A percentile compares a stretch with the other conserved stretches of the same genome.
Evolutionary conservation across 2,329 filamentous ascomycete species (phyloP).

Genomic region (Botrytis squamosa): DNA sequence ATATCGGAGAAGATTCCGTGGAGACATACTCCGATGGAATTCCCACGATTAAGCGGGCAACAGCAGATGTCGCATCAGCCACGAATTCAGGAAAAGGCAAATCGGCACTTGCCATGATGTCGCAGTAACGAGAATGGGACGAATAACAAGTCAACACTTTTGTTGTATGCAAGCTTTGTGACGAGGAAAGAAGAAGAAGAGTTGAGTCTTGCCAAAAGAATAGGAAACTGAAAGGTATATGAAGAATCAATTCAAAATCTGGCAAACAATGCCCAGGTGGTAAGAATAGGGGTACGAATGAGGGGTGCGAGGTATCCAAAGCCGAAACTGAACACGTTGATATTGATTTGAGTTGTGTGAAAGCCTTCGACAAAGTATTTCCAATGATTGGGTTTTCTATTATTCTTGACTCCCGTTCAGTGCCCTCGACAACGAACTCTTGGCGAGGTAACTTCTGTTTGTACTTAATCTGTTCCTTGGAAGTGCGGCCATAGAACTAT

Average conservation of each 20-base stretch:
- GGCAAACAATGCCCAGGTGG: background rate
- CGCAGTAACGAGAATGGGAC: background rate
- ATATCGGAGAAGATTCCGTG: background rate
- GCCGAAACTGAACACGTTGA: background rate
- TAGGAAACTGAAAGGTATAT: background rate
- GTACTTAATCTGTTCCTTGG: too few relatives aligned
- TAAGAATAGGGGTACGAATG: background rate
- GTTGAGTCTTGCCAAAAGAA: background rate
- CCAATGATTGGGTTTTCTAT: background rate
- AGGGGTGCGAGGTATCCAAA: background rate
- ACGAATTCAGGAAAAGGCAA: background rate
- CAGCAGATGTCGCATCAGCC: background rate
- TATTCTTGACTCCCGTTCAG: background rate
- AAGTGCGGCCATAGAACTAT: background rate
- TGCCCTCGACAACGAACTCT: background rate
- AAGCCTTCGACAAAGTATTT: background rate
- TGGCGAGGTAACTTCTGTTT: background rate
- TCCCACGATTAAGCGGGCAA: background rate
- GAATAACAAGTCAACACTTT: background rate
- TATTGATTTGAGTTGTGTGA: background rate
- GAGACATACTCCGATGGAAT: background rate
- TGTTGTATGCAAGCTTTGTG: background rate
- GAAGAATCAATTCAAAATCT: background rate
- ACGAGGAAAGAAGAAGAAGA: background rate
- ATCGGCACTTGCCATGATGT: background rate